Conservation (phyloP, 345 rosid species). For the rapeseed (Brassica napus) region DNA sequence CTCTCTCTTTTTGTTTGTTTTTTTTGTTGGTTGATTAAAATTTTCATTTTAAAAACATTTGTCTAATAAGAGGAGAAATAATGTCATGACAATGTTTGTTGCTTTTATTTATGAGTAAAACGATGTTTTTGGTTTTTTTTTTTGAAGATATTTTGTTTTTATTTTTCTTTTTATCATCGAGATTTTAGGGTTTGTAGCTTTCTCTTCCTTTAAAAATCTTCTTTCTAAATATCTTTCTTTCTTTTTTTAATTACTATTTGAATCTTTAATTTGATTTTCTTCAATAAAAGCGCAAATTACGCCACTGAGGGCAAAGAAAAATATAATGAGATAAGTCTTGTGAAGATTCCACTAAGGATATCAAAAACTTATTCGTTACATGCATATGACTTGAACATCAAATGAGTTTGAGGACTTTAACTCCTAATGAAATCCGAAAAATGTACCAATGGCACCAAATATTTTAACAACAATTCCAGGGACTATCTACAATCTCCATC, state of each 20-base stretch:
- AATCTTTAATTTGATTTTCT: not conserved
- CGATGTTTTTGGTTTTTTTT: not conserved
- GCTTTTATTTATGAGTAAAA: not conserved
- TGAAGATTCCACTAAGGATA: not conserved
- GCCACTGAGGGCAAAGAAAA: not conserved
- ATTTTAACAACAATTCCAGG: constrained; percentile 67
- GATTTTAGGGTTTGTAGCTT: not conserved
- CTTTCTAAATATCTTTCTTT: no score
- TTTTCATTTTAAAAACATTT: not conserved
- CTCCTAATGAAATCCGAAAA: constrained; percentile 60
- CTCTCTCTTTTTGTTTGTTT: constrained; percentile 1
- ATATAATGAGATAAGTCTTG: not conserved
- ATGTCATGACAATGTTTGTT: constrained; percentile 16
- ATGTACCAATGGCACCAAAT: constrained; percentile 68
- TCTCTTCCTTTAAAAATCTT: no score
- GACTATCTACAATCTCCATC: constrained; percentile 58
- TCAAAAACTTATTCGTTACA: not conserved
- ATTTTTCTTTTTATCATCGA: not conserved
- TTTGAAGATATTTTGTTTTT: not conserved
- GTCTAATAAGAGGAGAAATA: not conserved
- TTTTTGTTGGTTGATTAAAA: not conserved
- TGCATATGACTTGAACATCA: constrained; percentile 13
- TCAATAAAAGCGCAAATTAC: not conserved
- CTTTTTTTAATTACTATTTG: not conserved
- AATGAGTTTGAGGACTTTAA: constrained; percentile 46